Percentiles rank a stretch among this genome's conserved stretches.
phyloP scores from a whole-genome alignment of 441 rosid genomes.

The Pelargonium exstipulatum region DNA sequence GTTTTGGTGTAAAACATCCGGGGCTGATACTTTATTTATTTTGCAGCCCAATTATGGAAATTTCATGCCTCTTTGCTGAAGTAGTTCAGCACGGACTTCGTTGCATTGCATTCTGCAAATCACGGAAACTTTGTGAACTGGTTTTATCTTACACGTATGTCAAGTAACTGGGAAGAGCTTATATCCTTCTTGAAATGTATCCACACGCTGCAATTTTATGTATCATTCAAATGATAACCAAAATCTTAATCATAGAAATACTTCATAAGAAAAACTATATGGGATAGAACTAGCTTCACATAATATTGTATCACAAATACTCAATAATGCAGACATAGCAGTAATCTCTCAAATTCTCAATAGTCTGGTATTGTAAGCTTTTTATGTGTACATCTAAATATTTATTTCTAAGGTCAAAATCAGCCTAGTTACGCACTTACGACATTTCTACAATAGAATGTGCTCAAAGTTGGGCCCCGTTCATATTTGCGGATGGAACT shows the following conservation, averaged over 20 bases:
- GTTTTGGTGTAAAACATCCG: constrained; percentile 16
- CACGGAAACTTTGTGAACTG: constrained; percentile 92
- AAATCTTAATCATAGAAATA: neutral
- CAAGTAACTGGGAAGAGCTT: constrained; percentile 8
- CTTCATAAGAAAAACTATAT: neutral
- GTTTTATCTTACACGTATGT: constrained; percentile 79
- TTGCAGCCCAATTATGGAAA: constrained; percentile 69
- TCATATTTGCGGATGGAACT: neutral
- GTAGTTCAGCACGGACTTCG: constrained; percentile 96
- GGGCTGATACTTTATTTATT: constrained; percentile 20
- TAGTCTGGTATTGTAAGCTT: neutral
- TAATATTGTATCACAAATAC: neutral
- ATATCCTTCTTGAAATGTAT: neutral
- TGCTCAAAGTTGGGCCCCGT: neutral
- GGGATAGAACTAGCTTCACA: neutral
- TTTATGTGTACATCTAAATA: neutral
- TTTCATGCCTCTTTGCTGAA: constrained; percentile 79
- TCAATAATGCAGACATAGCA: neutral
- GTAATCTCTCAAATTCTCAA: neutral
- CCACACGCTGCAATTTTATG: neutral
- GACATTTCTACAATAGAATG: neutral
- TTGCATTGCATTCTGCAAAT: constrained; percentile 85
- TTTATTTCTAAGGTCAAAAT: neutral
- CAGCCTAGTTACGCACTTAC: too few species aligned
- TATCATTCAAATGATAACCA: neutral